Conservation (phyloP, 768 basidiomycete species). For the Podaxis sp. region DNA sequence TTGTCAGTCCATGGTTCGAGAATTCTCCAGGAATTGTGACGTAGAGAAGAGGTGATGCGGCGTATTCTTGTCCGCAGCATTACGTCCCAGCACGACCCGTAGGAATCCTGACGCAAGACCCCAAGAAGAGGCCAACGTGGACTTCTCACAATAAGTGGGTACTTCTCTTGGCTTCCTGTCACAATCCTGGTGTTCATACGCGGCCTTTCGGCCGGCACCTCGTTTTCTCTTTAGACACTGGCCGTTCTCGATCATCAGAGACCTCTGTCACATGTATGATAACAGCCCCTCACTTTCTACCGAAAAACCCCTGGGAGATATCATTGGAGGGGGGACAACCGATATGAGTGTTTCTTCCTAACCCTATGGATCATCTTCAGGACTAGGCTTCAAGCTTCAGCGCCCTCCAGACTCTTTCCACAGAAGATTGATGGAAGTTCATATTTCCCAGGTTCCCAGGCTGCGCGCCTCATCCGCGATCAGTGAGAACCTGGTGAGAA, state of each 20-base stretch:
- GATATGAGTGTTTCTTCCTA: not conserved
- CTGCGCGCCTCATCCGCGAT: slow-evolving; percentile 2
- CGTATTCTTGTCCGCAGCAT: slow-evolving; percentile 1
- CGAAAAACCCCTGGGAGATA: not conserved
- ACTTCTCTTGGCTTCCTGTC: not conserved
- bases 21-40: not conserved
- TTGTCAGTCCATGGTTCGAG: not conserved
- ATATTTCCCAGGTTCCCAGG: not conserved
- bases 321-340: not conserved
- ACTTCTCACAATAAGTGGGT: not conserved
- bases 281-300: not conserved
- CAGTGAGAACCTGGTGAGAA: not conserved
- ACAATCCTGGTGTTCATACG: not conserved
- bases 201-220: not conserved
- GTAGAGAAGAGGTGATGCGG: not conserved
- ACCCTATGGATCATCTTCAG: not conserved
- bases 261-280: not conserved
- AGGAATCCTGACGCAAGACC: not conserved
- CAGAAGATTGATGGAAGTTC: not conserved
- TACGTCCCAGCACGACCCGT: not conserved
- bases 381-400: not conserved
- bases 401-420: not conserved
- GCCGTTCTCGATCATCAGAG: not conserved
- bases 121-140: not conserved
- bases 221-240: not conserved